Base-by-base conservation (phyloP, 768 basidiomycete species). In the Tulasnella sp. region DNA sequence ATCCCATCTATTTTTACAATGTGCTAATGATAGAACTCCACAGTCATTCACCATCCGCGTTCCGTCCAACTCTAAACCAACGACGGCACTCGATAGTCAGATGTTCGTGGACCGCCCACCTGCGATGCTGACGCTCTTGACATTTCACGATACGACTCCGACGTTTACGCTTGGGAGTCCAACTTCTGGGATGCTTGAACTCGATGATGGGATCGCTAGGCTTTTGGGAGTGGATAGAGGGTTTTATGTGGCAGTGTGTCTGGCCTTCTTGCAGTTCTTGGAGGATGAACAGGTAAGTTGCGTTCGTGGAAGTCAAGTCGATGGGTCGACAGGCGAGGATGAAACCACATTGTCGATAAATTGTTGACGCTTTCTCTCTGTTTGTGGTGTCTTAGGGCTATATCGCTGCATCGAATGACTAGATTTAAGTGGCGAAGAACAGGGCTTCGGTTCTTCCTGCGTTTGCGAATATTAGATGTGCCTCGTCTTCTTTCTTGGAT, bases 191-290 rank as follows among this genome's bases (percentile, higher is more conserved):
- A 55, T 81, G 32, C 70, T 90, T 41, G 85, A 85, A 67, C 70
- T 90, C 38, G 79, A 88, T 38, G 70, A 73, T 52, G 70, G 73
- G 3, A 78, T 84, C 61, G 80, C 81, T 54, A 69, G 73, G 17
- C 69, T 76, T 29, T 67, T 88, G 23, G 88, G 87, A 13, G 80
- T 91, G 27, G 85, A 88, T 50, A 78, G 78, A 26, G 82, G 82
- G 55, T 90, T 90, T 67, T 90, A 86, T 83, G 76, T 91, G 47
- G 80, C 85, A 0, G 73, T 86, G 42, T 82, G 82, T 0, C 68
- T 89, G 65, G 82, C 85, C 2, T 91, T 88, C 68, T 70, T 87
- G 11, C 86, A 86, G 61, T 90, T 87, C 66, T 69, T 90, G 65
- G 80, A 79, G 65, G 86, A 89, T 64, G 76, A 86, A 65, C 87